Evolutionary conservation across 2,329 filamentous ascomycete species (phyloP).

Genomic region (Penicillium sp.): DNA sequence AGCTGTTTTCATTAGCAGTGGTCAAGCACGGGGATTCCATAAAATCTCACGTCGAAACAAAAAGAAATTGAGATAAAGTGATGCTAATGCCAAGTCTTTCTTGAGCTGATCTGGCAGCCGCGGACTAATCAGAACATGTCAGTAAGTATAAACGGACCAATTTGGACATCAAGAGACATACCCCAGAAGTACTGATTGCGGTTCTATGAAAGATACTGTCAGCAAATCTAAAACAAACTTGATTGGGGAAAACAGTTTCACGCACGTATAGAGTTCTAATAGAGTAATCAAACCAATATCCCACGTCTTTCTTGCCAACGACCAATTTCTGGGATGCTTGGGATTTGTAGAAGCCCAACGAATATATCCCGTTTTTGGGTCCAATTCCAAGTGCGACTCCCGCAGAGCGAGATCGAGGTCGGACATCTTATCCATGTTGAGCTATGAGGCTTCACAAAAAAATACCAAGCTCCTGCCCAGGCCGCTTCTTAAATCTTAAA

Average conservation of each 20-base stretch:
- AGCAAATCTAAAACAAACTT: background rate
- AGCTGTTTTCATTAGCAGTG: conserved; percentile 12
- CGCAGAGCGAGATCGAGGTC: background rate
- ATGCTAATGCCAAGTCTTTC: background rate
- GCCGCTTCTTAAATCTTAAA: background rate
- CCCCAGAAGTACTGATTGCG: conserved; percentile 6
- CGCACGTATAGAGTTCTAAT: conserved; percentile 27
- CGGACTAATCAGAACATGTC: background rate
- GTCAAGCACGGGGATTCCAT: background rate
- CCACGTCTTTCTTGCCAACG: conserved; percentile 19
- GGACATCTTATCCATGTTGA: background rate
- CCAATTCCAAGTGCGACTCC: background rate
- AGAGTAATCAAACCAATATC: conserved; percentile 25
- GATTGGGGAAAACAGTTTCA: background rate
- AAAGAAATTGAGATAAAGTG: conserved; percentile 7
- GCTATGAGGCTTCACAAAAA: background rate
- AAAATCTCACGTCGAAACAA: conserved; percentile 4
- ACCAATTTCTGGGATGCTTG: conserved; percentile 27
- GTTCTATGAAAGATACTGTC: background rate
- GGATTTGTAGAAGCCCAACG: conserved; percentile 2
- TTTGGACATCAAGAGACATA: background rate
- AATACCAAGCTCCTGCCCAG: background rate
- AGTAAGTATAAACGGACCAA: background rate
- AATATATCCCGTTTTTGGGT: background rate
- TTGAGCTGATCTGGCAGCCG: background rate